Evolutionary conservation across 129 eudicot species (phyloP).

Genomic region (Mikania micrantha): DNA sequence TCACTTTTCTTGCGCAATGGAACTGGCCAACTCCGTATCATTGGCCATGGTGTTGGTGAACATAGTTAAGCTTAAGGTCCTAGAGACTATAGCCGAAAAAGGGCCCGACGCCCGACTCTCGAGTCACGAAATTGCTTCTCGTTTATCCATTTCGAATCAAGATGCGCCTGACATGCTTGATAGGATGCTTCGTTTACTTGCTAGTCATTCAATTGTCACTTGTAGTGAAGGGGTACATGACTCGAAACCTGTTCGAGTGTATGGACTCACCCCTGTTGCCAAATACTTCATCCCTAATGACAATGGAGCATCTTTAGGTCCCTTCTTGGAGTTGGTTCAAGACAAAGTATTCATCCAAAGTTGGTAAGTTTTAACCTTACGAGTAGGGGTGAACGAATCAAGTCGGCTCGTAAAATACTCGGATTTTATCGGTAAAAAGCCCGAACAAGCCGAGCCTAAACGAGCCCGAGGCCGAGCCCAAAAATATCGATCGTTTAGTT

Average conservation of each 20-base stretch:
- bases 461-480: too few species aligned
- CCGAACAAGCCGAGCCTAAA: too few species aligned
- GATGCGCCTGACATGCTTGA: conserved; percentile 29
- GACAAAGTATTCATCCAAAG: conserved; percentile 26
- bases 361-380: conserved; percentile 29
- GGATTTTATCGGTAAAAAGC: too few species aligned
- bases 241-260: background rate
- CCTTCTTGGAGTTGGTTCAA: conserved; percentile 15
- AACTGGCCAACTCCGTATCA: conserved; percentile 6
- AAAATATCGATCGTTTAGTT: too few species aligned
- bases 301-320: conserved; percentile 29
- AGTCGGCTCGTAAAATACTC: too few species aligned
- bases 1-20: conserved; percentile 18
- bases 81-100: conserved; percentile 16
- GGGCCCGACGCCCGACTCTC: conserved; percentile 26
- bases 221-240: conserved; percentile 1
- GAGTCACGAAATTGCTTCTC: conserved; percentile 14
- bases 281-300: conserved; percentile 22
- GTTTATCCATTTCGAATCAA: conserved; percentile 13
- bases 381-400: too few species aligned
- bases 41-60: conserved; percentile 13
- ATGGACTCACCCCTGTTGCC: conserved; percentile 20
- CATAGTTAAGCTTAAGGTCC: conserved; percentile 16
- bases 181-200: conserved; percentile 26
- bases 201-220: conserved; percentile 26